These are phyloP conservation scores for Solanum chilense DNA, from an alignment of 257 asterid genomes.

Conservation along the genomic window DNA sequence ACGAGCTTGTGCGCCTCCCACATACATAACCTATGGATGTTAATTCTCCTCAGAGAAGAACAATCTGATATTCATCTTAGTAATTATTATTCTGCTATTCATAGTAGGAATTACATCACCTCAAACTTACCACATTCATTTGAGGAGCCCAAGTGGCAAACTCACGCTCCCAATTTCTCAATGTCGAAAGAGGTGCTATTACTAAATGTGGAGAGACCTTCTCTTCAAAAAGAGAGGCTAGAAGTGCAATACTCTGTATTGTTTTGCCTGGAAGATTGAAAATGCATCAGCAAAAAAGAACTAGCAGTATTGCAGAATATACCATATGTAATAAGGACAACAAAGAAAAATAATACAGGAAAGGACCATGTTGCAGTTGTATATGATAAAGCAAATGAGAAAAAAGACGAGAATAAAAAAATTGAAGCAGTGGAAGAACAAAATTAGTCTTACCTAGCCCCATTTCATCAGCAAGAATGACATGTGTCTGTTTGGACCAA, in stretches of 20 bases:
- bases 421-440: neutral
- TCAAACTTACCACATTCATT: constrained; percentile 87
- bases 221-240: constrained; percentile 92
- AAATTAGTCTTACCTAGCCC: constrained; percentile 55
- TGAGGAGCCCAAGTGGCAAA: constrained; percentile 99
- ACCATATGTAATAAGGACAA: neutral
- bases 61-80: neutral
- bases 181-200: constrained; percentile 94
- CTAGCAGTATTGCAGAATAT: neutral
- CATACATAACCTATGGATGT: constrained; percentile 85
- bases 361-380: neutral
- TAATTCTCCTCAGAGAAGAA: constrained; percentile 10
- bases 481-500: constrained; percentile 97
- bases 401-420: neutral
- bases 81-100: neutral
- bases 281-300: constrained; percentile 4
- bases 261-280: constrained; percentile 70
- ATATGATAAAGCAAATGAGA: neutral
- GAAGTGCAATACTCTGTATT: constrained; percentile 94
- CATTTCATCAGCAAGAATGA: constrained; percentile 91
- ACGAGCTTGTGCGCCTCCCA: constrained; percentile 82
- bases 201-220: constrained; percentile 74
- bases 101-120: neutral
- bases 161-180: constrained; percentile 99
- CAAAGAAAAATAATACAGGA: neutral